Evolutionary conservation across 179 eudicot genomes (phyloP), one percentile per base, ranked within the genome.

Genomic region (Patellifolia procumbens): DNA sequence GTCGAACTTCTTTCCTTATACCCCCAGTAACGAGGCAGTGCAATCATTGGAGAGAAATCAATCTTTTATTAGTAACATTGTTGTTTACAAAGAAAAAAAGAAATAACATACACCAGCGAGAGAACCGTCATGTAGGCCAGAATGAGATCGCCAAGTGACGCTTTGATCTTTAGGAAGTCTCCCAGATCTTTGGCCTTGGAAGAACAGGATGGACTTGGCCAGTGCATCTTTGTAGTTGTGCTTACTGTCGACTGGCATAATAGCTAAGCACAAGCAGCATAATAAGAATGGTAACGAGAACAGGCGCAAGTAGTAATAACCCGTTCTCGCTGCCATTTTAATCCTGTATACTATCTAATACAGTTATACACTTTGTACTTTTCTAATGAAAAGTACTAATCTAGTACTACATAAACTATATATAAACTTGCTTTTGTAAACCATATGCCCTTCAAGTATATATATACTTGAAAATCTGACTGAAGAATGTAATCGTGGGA

Each of bases 181-280:
- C 22, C 98, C 97, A 0, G 98, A 94, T 56, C 98, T 79, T 76
- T 92, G 97, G 31, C 97, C 97, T 77, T 92, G 89, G 68, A 92
- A 94, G 84, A 92, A 94, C 79, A 92, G 61, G 45, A 94, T 87
- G 72, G 97, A 88, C 77, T 94, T 94, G 7, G 91, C 87, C 53
- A 94, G 77, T 49, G 97, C 98, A 15, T 83, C 85, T 37, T 55
- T 79, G 52, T 83, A 83, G 63, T 83, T 71, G 1, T 66, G 79
- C 34, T 49, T 37, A 37, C 65, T 69, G 2, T 75, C 58, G 5
- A 58, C 74, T 20, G 1, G 8, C 24, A 37, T 45, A 9, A 17
- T 49, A 8, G 67, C 58, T 26, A 48, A 28, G 26, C 49, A 35
- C 64, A 34, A 77, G 68, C 78, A 73, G 45, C 10, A 78, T 28